Base-by-base conservation (phyloP, 371 early-diverging fungal species). In the Smittium culicis region DNA sequence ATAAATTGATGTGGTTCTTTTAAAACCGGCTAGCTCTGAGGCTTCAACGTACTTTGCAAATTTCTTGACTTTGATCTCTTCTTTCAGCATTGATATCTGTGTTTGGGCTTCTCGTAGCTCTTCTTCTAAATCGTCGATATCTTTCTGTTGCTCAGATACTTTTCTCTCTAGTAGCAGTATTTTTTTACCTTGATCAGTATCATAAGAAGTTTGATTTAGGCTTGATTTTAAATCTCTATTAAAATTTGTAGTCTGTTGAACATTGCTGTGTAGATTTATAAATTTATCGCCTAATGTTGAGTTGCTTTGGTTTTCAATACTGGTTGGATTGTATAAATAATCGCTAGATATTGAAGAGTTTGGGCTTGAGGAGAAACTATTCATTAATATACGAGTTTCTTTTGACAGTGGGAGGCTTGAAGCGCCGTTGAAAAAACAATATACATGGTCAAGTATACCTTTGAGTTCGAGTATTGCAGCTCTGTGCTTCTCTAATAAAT, bases 61-160 rank as follows among this genome's bases (percentile, higher is more conserved):
- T 54, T 64, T 32, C 27, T 54, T 64, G n/a, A 16, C 11, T 2
- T 27, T 2, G 25, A 45, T 64, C 28, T 64, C 65, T 54, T 64
- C 65, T 45, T 28, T 64, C 16, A 64, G 27, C 34, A 24, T 17
- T 25, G 34, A 64, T 24, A 64, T 34, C 27, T 64, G 65, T 2
- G 14, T 20, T 28, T 64, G 65, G 11, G 14, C 27, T 45, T 64
- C 65, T 8, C 28, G 34, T 45, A 64, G 45, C 30, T 64, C 65
- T 20, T 31, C 35, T 35, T 64, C 65, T 24, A 64, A 30, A 32
- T 64, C 65, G 27, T 35, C 17, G 27, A 64, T 64, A 64, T 64
- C 65, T 64, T 35, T 34, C 27, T 45, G 65, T 45, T 64, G 65
- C 33, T 64, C 65, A 35, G 34, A 3, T 16, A 64, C 54, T 17